Conservation (phyloP, 208 protist species). For the Naegleria gruberi region DNA sequence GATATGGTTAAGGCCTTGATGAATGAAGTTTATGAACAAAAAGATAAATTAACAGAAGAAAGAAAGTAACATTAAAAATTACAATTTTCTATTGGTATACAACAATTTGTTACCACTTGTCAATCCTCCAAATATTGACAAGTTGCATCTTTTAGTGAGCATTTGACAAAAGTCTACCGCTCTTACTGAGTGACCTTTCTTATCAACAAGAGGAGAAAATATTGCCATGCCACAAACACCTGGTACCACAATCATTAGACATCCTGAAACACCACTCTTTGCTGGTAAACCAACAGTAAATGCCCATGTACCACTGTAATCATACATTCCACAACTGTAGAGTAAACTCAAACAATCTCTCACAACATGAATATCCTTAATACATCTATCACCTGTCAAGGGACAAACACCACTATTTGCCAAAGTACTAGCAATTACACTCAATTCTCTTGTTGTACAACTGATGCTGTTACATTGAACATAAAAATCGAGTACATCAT, state of each 20-base stretch:
- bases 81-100: no score
- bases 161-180: slow-evolving; percentile 34
- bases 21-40: slow-evolving; percentile 43
- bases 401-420: slow-evolving; percentile 44
- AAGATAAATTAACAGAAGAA: not conserved
- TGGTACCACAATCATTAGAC: slow-evolving; percentile 34
- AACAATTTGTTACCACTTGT: not conserved
- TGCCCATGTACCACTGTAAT: slow-evolving; percentile 40
- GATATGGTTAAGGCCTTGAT: slow-evolving; percentile 62
- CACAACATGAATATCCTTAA: slow-evolving; percentile 24
- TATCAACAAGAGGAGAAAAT: slow-evolving; percentile 35
- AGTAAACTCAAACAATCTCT: slow-evolving; percentile 23
- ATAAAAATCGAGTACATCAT: slow-evolving; percentile 44
- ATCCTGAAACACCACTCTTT: slow-evolving; percentile 34
- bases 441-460: slow-evolving; percentile 33
- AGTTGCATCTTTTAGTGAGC: not conserved
- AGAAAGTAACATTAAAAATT: not conserved
- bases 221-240: slow-evolving; percentile 24
- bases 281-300: slow-evolving; percentile 39
- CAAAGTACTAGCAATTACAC: slow-evolving; percentile 38
- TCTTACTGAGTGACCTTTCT: slow-evolving; percentile 34
- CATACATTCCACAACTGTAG: slow-evolving; percentile 42
- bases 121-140: not conserved
- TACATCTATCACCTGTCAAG: slow-evolving; percentile 32
- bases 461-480: slow-evolving; percentile 36